These are phyloP conservation scores for Xerocomus nothofagi DNA, from an alignment of 1,284 basidiomycete species.

Conservation along the genomic window DNA sequence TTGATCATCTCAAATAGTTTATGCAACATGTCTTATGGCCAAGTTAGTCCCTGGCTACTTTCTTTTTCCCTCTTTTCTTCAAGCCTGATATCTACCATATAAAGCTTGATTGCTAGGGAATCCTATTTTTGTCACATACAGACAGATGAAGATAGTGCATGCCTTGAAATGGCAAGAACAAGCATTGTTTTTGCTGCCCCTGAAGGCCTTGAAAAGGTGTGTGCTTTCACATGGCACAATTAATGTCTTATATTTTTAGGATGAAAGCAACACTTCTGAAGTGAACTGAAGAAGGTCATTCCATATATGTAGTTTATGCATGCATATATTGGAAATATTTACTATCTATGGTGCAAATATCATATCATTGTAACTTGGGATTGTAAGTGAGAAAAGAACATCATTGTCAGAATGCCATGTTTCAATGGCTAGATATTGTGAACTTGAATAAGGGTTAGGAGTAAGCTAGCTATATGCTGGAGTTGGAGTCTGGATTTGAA, in stretches of 20 bases:
- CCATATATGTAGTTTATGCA: background rate
- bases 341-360: too few species aligned
- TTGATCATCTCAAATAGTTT: slow-evolving; percentile 15
- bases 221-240: background rate
- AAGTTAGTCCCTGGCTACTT: slow-evolving; percentile 16
- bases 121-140: slow-evolving; percentile 22
- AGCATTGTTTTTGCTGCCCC: slow-evolving; percentile 14
- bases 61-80: background rate
- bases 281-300: background rate
- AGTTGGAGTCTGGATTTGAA: background rate
- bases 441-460: background rate
- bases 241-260: slow-evolving; percentile 4
- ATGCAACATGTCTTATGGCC: slow-evolving; percentile 29
- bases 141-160: background rate
- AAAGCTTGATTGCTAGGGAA: slow-evolving; percentile 28
- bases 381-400: background rate
- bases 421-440: background rate
- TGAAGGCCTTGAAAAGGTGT: slow-evolving; percentile 8
- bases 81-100: background rate
- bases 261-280: background rate
- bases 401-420: background rate
- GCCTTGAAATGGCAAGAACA: background rate
- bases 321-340: background rate
- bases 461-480: background rate
- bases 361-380: background rate